phyloP scores from a whole-genome alignment of 2,329 filamentous ascomycete species.

The Hymenoscyphus linearis region DNA sequence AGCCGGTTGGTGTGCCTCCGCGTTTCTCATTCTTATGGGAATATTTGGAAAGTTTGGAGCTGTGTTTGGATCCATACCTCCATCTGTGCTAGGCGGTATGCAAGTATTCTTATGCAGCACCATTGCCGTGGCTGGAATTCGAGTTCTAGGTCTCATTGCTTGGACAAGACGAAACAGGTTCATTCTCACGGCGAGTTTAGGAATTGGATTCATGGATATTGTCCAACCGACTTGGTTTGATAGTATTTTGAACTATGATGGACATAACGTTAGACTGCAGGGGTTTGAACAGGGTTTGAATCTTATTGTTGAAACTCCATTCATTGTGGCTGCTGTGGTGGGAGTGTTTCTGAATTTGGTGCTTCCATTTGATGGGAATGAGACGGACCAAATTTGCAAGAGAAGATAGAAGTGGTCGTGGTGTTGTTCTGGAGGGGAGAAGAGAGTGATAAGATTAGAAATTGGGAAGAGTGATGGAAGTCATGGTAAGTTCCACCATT shows the following conservation, averaged over 20 bases:
- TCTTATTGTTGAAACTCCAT: conserved; percentile 37
- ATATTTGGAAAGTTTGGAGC: conserved; percentile 67
- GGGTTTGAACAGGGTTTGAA: conserved; percentile 39
- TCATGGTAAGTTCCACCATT: too few relatives aligned
- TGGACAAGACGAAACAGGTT: conserved; percentile 64
- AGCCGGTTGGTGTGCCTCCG: conserved; percentile 60
- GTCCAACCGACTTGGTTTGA: conserved; percentile 37
- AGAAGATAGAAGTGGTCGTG: conserved; percentile 12
- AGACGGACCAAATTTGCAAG: conserved; percentile 24
- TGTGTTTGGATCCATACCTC: conserved; percentile 60
- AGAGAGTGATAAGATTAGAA: neutral
- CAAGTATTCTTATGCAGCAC: conserved; percentile 62
- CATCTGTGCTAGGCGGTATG: conserved; percentile 42
- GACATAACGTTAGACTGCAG: conserved; percentile 33
- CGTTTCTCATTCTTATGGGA: conserved; percentile 64
- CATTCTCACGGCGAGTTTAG: conserved; percentile 56
- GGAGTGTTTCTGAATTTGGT: conserved; percentile 40
- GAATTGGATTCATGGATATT: conserved; percentile 50
- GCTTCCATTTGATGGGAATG: conserved; percentile 33
- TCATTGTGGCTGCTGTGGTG: conserved; percentile 39
- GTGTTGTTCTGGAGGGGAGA: neutral
- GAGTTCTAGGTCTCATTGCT: conserved; percentile 56
- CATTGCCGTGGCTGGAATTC: conserved; percentile 60
- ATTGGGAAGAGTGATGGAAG: too few relatives aligned
- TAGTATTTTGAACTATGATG: conserved; percentile 35